Conservation (phyloP, 352 stramenopile genomes). For the Phytophthora citricola region DNA sequence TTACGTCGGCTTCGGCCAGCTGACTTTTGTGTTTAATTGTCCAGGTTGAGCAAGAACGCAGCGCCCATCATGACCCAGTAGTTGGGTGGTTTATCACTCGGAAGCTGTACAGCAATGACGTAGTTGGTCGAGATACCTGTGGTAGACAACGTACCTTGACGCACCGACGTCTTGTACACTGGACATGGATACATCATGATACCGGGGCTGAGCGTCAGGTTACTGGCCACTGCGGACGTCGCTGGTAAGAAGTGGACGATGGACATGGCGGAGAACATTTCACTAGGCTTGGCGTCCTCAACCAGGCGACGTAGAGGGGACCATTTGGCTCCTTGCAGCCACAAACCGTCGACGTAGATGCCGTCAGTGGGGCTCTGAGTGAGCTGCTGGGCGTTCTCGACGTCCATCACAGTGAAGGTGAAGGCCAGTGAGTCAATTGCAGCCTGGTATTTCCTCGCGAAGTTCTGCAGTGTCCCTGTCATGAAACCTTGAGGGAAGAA, state of each 20-base stretch:
- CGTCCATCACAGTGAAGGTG: conserved; percentile 87
- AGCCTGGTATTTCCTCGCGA: conserved; percentile 94
- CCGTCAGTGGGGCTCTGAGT: conserved; percentile 82
- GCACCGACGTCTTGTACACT: conserved; percentile 95
- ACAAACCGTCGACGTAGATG: conserved; percentile 93
- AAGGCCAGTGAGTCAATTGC: conserved; percentile 95
- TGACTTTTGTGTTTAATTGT: conserved; percentile 51
- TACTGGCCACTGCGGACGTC: conserved; percentile 41
- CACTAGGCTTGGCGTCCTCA: conserved; percentile 84
- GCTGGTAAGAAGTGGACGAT: conserved; percentile 92
- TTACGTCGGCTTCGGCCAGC: conserved; percentile 25
- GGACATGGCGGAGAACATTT: conserved; percentile 94
- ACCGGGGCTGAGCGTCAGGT: conserved; percentile 28
- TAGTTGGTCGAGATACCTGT: conserved; percentile 96
- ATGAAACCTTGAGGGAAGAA: conserved; percentile 98
- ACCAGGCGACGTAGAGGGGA: conserved; percentile 72
- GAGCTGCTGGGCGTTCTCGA: conserved; percentile 63
- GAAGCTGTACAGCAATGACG: conserved; percentile 92
- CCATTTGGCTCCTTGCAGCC: conserved; percentile 90
- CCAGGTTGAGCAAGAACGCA: conserved; percentile 93
- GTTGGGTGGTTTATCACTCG: conserved; percentile 80
- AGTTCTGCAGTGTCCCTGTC: conserved; percentile 95
- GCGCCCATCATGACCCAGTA: conserved; percentile 94
- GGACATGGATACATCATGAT: conserved; percentile 88
- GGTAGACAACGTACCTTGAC: conserved; percentile 92